Conservation (phyloP, 2,329 filamentous ascomycete species). For the Thelonectria rubi region DNA sequence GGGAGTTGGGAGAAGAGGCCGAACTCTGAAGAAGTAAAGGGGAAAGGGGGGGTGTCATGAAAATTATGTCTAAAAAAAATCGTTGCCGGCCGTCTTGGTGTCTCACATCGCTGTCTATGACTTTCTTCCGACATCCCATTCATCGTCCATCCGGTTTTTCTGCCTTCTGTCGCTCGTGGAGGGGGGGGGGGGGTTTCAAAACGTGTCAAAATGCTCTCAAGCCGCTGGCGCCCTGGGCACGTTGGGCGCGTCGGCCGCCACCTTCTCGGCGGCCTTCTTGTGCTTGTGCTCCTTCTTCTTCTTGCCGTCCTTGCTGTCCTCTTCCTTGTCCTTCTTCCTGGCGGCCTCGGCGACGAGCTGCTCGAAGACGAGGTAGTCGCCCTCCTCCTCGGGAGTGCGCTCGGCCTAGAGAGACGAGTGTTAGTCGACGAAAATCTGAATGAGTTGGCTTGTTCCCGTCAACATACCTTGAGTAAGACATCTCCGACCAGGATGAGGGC, state of each 20-base stretch:
- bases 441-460: background rate
- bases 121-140: constrained; percentile 18
- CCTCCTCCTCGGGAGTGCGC: constrained; percentile 93
- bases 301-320: constrained; percentile 75
- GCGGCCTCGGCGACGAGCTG: constrained; percentile 97
- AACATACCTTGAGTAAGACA: constrained; percentile 82
- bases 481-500: constrained; percentile 89
- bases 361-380: constrained; percentile 98
- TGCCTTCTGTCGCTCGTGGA: background rate
- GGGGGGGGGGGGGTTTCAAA: no score
- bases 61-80: constrained; percentile 41
- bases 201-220: background rate
- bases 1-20: background rate
- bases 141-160: constrained; percentile 9
- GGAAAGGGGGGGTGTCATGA: constrained; percentile 34
- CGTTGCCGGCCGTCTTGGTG: constrained; percentile 36
- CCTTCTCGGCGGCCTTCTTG: constrained; percentile 40
- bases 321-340: constrained; percentile 91
- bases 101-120: constrained; percentile 28
- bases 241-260: constrained; percentile 41
- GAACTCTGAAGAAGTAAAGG: constrained; percentile 13
- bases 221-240: constrained; percentile 20
- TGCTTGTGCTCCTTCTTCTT: constrained; percentile 64
- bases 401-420: constrained; percentile 67
- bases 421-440: constrained; percentile 7